These are phyloP conservation scores for Aspergillus sparsus DNA, from an alignment of 495 filamentous ascomycete species.

Conservation along the genomic window DNA sequence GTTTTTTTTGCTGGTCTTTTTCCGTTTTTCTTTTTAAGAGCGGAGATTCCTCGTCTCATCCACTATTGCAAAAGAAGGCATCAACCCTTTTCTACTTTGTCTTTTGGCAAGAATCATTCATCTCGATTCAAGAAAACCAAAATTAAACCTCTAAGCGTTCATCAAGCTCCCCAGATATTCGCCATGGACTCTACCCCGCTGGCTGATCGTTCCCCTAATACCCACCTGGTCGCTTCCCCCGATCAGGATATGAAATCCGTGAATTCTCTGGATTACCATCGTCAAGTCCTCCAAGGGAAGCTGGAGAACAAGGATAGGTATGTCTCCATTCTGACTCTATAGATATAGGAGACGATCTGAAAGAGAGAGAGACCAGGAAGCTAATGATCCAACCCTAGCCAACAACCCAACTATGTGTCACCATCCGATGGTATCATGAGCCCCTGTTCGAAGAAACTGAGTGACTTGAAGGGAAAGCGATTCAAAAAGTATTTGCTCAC, in stretches of 20 bases:
- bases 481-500: constrained; percentile 53
- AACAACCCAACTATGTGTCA: constrained; percentile 74
- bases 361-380: background rate
- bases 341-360: background rate
- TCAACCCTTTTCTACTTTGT: too few relatives aligned
- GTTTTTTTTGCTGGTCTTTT: constrained; percentile 16
- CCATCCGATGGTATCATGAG: constrained; percentile 92
- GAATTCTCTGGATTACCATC: constrained; percentile 73
- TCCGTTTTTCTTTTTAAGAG: constrained; percentile 28
- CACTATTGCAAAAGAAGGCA: constrained; percentile 8
- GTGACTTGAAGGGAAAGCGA: constrained; percentile 78
- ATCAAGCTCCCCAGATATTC: constrained; percentile 2
- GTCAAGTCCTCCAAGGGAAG: constrained; percentile 72
- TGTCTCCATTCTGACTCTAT: constrained; percentile 25
- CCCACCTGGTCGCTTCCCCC: constrained; percentile 36
- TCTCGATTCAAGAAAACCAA: background rate
- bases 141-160: background rate
- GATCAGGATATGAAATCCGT: constrained; percentile 41
- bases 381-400: constrained; percentile 24
- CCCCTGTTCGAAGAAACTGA: constrained; percentile 89
- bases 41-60: background rate
- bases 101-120: background rate
- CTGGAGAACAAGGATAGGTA: constrained; percentile 67
- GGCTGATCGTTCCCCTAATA: constrained; percentile 48
- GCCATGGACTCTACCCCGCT: constrained; percentile 45